Evolutionary conservation across 1,284 basidiomycete species (phyloP).

Genomic region (Ceratobasidium sp.): DNA sequence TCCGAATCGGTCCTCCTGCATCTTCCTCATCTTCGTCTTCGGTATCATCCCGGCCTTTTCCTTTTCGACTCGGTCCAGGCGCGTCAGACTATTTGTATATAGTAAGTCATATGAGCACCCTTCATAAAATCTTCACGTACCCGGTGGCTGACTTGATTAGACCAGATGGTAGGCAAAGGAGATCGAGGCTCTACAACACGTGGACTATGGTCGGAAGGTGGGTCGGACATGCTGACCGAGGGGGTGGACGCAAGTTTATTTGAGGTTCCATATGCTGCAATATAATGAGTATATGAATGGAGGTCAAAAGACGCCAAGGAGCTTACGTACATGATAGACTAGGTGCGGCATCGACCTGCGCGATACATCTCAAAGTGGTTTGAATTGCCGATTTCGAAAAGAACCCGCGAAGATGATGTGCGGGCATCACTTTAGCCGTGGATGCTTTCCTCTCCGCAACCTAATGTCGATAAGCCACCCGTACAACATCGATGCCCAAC

Average conservation of each 20-base stretch:
- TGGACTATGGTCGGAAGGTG: background rate
- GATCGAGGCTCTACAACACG: background rate
- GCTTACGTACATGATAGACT: conserved; percentile 7
- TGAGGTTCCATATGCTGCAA: background rate
- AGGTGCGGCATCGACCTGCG: conserved; percentile 25
- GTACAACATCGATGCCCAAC: background rate
- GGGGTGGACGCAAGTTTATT: conserved; percentile 8
- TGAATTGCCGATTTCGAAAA: conserved; percentile 8
- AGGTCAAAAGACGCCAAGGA: background rate
- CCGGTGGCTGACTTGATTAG: no score
- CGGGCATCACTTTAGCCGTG: conserved; percentile 37
- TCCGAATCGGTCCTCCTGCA: conserved; percentile 8
- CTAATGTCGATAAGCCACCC: background rate
- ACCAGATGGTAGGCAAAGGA: background rate
- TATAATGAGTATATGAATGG: background rate
- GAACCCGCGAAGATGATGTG: conserved; percentile 29
- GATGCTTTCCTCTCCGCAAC: conserved; percentile 28
- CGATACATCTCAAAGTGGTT: conserved; percentile 23
- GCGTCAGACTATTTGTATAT: background rate
- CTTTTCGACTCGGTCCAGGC: conserved; percentile 1
- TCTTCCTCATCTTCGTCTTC: conserved; percentile 19
- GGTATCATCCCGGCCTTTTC: conserved; percentile 29
- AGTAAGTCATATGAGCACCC: background rate
- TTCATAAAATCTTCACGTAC: no score
- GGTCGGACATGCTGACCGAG: conserved; percentile 25